A percentile compares a stretch with the other conserved stretches of the same genome.
Evolutionary conservation across 805 yeast species (phyloP).

Genomic region (Blastobotrys peoriensis): DNA sequence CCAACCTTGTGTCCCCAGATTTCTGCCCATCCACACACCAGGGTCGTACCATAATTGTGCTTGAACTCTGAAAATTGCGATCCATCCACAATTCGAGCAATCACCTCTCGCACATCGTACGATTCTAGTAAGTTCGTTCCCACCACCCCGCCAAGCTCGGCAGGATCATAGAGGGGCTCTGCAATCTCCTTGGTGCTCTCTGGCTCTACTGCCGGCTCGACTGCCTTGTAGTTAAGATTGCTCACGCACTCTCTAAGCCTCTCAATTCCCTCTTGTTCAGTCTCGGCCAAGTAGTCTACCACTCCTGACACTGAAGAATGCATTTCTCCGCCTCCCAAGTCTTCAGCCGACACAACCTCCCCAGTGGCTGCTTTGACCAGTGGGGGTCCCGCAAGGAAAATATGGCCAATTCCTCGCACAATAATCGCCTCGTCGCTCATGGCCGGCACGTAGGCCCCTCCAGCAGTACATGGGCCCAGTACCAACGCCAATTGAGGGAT

Average conservation of each 20-base stretch:
- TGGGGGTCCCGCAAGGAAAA: slow-evolving; percentile 31
- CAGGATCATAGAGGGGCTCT: slow-evolving; percentile 26
- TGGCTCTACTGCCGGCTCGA: neutral
- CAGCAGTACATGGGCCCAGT: slow-evolving; percentile 31
- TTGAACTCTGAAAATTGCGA: slow-evolving; percentile 28
- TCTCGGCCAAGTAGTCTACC: slow-evolving; percentile 26
- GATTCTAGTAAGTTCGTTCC: slow-evolving; percentile 26
- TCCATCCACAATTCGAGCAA: slow-evolving; percentile 30
- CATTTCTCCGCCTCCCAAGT: slow-evolving; percentile 31
- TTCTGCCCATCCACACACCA: slow-evolving; percentile 27
- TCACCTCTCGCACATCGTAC: slow-evolving; percentile 29
- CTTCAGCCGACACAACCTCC: slow-evolving; percentile 28
- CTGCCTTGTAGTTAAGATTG: slow-evolving; percentile 16
- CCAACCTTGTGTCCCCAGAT: slow-evolving; percentile 29
- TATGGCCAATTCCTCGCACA: slow-evolving; percentile 29
- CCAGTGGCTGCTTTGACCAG: slow-evolving; percentile 33
- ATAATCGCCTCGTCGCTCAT: slow-evolving; percentile 31
- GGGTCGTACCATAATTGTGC: slow-evolving; percentile 26
- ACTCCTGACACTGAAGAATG: slow-evolving; percentile 29
- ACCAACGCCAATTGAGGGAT: slow-evolving; percentile 30
- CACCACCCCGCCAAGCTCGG: slow-evolving; percentile 27
- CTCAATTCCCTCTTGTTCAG: slow-evolving; percentile 29
- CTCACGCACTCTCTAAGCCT: slow-evolving; percentile 23
- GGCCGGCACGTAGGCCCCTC: slow-evolving; percentile 33
- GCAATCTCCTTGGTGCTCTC: slow-evolving; percentile 12